Evolutionary conservation across 208 protist species (phyloP), one percentile per base, ranked within the genome.

Genomic region (Acanthamoeba sp.): DNA sequence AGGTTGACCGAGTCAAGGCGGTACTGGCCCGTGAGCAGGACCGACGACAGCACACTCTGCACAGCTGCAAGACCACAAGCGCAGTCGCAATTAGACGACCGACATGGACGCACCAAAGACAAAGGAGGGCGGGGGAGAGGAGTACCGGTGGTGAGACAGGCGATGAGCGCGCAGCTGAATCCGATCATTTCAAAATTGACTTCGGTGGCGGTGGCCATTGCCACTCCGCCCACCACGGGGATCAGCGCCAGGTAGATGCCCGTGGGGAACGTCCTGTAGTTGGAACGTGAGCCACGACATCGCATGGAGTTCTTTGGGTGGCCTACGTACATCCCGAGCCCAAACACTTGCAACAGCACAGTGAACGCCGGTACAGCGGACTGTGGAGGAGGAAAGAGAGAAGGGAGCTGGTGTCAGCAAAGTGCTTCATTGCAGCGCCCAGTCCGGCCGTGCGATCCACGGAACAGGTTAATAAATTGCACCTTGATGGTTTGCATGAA

Each of bases 401-500:
- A 36, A 29, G 38, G 78, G 7, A 36, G 78, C n/a, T n/a, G n/a
- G n/a, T n/a, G n/a, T n/a, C n/a, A n/a, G n/a, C n/a, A n/a, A n/a
- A n/a, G n/a, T n/a, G n/a, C n/a, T n/a, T n/a, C n/a, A n/a, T n/a
- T n/a, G n/a, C n/a, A n/a, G n/a, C n/a, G n/a, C n/a, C n/a, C n/a
- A n/a, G n/a, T n/a, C n/a, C n/a, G n/a, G n/a, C n/a, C n/a, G n/a
- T n/a, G n/a, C n/a, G n/a, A n/a, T n/a, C n/a, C n/a, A n/a, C n/a
- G n/a, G n/a, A n/a, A n/a, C n/a, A n/a, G n/a, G n/a, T n/a, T n/a
- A n/a, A n/a, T n/a, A n/a, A n/a, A n/a, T n/a, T 14, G 38, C 36
- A 93, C 88, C 88, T 93, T 95, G 5, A 95, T 45, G 0, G 95
- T 95, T 87, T 95, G 95, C 92, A 94, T 95, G 73, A 95, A 95